Evolutionary conservation across 2,329 filamentous ascomycete species (phyloP), one percentile per base, ranked within the genome.

Genomic region (Ophiostoma australiae): DNA sequence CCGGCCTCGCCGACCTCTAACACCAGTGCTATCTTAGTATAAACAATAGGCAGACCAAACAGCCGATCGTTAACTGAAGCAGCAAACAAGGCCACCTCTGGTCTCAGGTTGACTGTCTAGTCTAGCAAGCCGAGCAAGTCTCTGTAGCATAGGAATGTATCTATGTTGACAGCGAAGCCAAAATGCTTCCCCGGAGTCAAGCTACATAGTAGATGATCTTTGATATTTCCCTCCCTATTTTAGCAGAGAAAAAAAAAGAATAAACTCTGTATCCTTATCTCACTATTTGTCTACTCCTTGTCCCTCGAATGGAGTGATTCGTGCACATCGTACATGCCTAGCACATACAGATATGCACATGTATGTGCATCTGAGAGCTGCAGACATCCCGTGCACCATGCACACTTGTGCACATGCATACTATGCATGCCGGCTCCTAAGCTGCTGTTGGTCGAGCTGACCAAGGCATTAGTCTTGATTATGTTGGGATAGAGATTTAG

Each of bases 351-450:
- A 55, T 55, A 58, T 58, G 58, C 31, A 63, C 58, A 33, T 35
- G 31, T 63, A 35, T 39, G 63, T 41, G 63, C 63, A 66, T 39
- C 35, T 35, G 63, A 37, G 33, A 39, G 63, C 33, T 41, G 63
- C 63, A 66, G 41, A 39, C 63, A 65, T 8, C 48, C 48, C 48
- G 61, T 66, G 33, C 17, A 39, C 35, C 33, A 20, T 66, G 63
- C 35, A 23, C 63, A 66, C 35, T 66, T 39, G 27, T 66, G 63
- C 63, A 66, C n/a, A 23, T 39, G 63, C 63, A 61, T 65, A 65
- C 55, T 37, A 37, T 65, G 61, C 61, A 65, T 35, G 61, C 61
- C 61, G 61, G 61, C 31, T 35, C 61, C 8, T 63, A 31, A 61
- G 48, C 55, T 61, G 44, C 2, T 20, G 44, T 48, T 48, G 44